Evolutionary conservation across 306 rosid genomes (phyloP).

Genomic region (Rosa rugosa): DNA sequence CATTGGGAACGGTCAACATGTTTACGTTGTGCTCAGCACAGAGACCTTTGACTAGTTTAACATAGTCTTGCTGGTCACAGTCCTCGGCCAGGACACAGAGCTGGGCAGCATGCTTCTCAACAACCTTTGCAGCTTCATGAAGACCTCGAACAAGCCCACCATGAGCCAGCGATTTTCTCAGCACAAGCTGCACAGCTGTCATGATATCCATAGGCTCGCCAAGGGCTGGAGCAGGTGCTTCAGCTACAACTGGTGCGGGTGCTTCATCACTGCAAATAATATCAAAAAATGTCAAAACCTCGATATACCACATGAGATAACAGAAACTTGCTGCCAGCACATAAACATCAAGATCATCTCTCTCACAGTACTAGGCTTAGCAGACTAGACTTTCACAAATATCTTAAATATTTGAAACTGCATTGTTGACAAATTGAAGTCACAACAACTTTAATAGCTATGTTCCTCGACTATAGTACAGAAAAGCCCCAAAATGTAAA

Average conservation of each 20-base stretch:
- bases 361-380: background rate
- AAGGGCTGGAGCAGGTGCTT: slow-evolving; percentile 33
- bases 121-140: slow-evolving; percentile 75
- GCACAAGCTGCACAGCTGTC: slow-evolving; percentile 74
- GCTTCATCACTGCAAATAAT: slow-evolving; percentile 42
- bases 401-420: background rate
- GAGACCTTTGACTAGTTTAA: slow-evolving; percentile 77
- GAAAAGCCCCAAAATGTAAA: background rate
- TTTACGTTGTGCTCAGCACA: slow-evolving; percentile 83
- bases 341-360: background rate
- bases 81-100: slow-evolving; percentile 89
- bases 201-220: slow-evolving; percentile 52
- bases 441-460: background rate
- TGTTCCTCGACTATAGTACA: background rate
- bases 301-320: background rate
- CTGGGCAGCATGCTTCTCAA: slow-evolving; percentile 79
- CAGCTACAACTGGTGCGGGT: slow-evolving; percentile 32
- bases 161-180: slow-evolving; percentile 79
- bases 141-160: slow-evolving; percentile 86
- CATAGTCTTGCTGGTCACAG: slow-evolving; percentile 81
- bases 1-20: slow-evolving; percentile 69
- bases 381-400: background rate
- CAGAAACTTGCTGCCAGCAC: background rate
- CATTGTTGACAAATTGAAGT: background rate
- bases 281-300: background rate